These are phyloP conservation scores for Sordariomycetes sp. DNA, from an alignment of 2,329 filamentous ascomycete genomes.

Conservation along the genomic window DNA sequence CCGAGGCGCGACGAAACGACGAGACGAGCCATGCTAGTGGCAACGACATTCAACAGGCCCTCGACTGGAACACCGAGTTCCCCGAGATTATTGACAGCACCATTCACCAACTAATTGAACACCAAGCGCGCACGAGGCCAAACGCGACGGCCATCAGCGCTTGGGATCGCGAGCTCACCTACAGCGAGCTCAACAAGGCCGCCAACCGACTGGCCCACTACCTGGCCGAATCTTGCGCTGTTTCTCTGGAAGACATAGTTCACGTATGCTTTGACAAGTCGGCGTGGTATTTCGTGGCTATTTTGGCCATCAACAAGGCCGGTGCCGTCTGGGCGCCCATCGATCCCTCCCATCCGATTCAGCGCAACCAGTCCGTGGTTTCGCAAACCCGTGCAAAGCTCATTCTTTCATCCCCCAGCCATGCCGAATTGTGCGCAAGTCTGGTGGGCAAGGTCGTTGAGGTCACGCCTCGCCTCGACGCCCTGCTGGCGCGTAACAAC, in stretches of 20 bases:
- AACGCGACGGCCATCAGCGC: conserved; percentile 25
- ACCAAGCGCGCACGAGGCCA: conserved; percentile 11
- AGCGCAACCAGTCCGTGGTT: background rate
- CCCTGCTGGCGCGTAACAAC: conserved; percentile 32
- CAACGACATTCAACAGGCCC: conserved; percentile 3
- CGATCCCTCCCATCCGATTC: conserved; percentile 4
- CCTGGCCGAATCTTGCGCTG: conserved; percentile 12
- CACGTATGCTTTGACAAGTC: conserved; percentile 6
- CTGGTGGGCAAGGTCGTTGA: conserved; percentile 10
- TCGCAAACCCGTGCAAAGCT: background rate
- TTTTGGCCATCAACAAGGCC: conserved; percentile 6
- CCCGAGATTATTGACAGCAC: conserved; percentile 1
- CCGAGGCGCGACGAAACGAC: background rate
- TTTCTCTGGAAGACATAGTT: background rate
- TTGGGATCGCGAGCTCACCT: conserved; percentile 32
- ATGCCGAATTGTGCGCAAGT: conserved; percentile 7
- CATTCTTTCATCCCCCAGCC: conserved; percentile 13
- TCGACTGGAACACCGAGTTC: conserved; percentile 3
- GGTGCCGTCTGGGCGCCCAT: conserved; percentile 5
- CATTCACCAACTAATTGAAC: conserved; percentile 2
- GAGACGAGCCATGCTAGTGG: background rate
- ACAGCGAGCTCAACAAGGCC: conserved; percentile 25
- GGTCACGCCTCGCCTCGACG: conserved; percentile 10
- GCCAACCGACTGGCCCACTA: conserved; percentile 26
- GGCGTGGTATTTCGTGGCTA: conserved; percentile 3